phyloP scores from a whole-genome alignment of 2,329 filamentous ascomycete species.

The Teratosphaeria pseudoeucalypti region DNA sequence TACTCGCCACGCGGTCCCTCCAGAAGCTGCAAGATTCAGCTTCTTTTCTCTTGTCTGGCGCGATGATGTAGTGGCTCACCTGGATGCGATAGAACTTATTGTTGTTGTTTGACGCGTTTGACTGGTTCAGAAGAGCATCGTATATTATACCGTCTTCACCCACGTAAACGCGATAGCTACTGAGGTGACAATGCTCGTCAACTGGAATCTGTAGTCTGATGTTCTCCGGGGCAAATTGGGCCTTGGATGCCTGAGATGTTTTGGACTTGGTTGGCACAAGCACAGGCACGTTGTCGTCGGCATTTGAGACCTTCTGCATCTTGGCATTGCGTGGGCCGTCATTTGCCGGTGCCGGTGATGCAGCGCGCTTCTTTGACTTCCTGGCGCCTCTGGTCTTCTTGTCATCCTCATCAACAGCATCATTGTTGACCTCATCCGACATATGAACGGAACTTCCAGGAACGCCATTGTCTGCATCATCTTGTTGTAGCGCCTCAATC shows the following conservation, averaged over 20 bases:
- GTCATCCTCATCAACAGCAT: neutral
- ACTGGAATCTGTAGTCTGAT: constrained; percentile 35
- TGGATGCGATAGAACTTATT: constrained; percentile 78
- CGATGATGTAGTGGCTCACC: constrained; percentile 27
- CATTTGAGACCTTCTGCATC: neutral
- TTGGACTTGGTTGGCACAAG: neutral
- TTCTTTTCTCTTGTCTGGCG: neutral
- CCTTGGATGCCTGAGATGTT: neutral
- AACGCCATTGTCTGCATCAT: neutral
- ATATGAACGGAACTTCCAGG: neutral
- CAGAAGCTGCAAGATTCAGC: constrained; percentile 26
- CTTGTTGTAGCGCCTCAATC: neutral
- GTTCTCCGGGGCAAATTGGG: constrained; percentile 3
- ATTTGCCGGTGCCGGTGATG: neutral
- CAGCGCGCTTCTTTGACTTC: neutral
- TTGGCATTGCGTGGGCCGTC: neutral
- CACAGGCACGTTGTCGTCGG: constrained; percentile 1
- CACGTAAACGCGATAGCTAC: constrained; percentile 48
- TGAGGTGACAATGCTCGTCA: constrained; percentile 34
- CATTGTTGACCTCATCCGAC: neutral
- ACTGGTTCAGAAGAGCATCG: constrained; percentile 71
- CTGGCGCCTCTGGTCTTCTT: neutral
- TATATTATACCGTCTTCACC: constrained; percentile 56
- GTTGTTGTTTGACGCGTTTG: constrained; percentile 60
- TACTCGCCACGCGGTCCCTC: constrained; percentile 33